Evolutionary conservation across 306 rosid genomes (phyloP).

Genomic region (Corylus avellana): DNA sequence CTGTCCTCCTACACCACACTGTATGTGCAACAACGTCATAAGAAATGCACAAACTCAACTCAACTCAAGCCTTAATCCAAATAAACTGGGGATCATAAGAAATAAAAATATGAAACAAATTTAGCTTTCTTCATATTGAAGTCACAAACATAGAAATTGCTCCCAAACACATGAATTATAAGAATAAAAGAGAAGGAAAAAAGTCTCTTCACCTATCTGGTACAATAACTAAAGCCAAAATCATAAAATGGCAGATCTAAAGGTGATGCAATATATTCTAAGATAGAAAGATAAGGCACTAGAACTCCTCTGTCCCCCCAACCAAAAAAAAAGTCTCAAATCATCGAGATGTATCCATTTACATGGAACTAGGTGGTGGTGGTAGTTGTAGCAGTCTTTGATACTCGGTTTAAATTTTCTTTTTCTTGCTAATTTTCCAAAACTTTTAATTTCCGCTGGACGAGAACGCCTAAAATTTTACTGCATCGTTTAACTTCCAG

Average conservation of each 20-base stretch:
- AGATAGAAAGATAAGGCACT: background rate
- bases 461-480: background rate
- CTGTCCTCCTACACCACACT: conserved; percentile 70
- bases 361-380: background rate
- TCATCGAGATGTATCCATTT: too few species aligned
- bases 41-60: background rate
- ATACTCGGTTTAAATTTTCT: background rate
- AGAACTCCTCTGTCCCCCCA: background rate
- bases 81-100: conserved; percentile 3
- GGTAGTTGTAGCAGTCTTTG: background rate
- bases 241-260: background rate
- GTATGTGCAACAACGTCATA: conserved; percentile 25
- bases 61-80: conserved; percentile 4
- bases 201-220: background rate
- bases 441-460: background rate
- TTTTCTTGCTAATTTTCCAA: background rate
- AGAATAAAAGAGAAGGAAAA: conserved; percentile 9
- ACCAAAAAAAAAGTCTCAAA: too few species aligned
- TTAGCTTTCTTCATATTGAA: background rate
- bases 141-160: conserved; percentile 5
- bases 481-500: background rate
- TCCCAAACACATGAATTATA: conserved; percentile 2
- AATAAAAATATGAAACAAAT: conserved; percentile 10
- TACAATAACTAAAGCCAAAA: background rate
- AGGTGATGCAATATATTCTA: background rate